Conservation (phyloP, 2,329 filamentous ascomycete genomes). For the Knufia petricola region DNA sequence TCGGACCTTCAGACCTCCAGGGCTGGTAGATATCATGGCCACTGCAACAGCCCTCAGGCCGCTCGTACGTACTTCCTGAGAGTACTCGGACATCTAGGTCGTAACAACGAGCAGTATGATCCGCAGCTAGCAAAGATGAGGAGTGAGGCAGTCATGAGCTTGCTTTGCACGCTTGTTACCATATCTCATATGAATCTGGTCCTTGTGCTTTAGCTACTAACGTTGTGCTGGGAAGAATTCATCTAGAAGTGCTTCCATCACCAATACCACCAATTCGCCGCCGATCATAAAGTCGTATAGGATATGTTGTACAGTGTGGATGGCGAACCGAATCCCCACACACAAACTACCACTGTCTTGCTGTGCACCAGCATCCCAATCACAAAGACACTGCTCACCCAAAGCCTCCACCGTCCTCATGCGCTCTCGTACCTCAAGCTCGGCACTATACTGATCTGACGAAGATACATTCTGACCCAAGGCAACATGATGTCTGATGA, state of each 20-base stretch:
- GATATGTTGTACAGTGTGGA: background rate
- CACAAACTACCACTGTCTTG: too few relatives aligned
- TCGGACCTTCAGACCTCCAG: too few relatives aligned
- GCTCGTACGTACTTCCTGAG: too few relatives aligned
- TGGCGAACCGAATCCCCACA: background rate
- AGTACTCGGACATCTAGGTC: too few relatives aligned
- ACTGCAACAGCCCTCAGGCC: too few relatives aligned
- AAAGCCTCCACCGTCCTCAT: background rate
- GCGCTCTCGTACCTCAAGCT: background rate
- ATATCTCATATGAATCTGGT: too few relatives aligned
- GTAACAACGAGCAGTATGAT: too few relatives aligned
- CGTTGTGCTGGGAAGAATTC: slow-evolving; percentile 12
- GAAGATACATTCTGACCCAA: background rate
- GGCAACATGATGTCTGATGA: background rate
- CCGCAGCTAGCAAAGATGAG: too few relatives aligned
- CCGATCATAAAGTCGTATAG: background rate
- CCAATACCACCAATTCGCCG: background rate
- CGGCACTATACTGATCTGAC: background rate
- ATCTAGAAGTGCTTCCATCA: background rate
- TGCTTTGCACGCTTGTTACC: too few relatives aligned
- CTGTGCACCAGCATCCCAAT: background rate
- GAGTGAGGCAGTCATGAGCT: too few relatives aligned
- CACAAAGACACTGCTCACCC: background rate
- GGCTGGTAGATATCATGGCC: too few relatives aligned
- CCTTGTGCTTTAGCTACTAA: background rate